Evolutionary conservation across 176 grass and related monocot species (phyloP), one percentile per base, ranked within the genome.

Genomic region (Musa troglodytarum): DNA sequence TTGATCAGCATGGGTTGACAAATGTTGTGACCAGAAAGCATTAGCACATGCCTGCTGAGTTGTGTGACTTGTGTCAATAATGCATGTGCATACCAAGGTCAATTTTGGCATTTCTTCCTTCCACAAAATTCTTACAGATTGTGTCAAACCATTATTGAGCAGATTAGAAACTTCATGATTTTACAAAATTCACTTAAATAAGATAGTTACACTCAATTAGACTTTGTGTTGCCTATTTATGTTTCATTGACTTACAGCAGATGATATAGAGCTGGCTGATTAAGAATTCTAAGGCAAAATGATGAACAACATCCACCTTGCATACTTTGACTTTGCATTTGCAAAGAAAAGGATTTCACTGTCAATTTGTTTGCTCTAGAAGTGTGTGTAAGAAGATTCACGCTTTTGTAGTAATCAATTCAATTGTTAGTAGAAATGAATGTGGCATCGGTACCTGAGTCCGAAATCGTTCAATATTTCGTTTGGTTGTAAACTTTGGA

Each of bases 401-500:
- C n/a, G 6, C 1, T 21, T 61, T n/a, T 61, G 57, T 61, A n/a
- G 34, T 43, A 43, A 43, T 43, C 34, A 43, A 6, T 4, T 43
- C 4, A 43, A 43, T 43, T 43, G 34, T 4, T 43, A 6, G 34
- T 6, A 43, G 34, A 43, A 43, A 43, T 43, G 34, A 43, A 43
- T 43, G 34, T 43, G 34, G 34, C 34, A 61, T 17, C 58, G 54
- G 74, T 87, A 98, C 94, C 90, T 98, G 94, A 13, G 80, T 52
- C 23, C 84, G 82, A 82, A 99, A 99, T 21, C 84, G 82, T 19
- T 87, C 69, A 71, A 98, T 89, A 81, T 98, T 98, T 29, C 58
- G 65, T 21, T 87, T 84, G 52, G 94, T 98, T 49, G 90, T 98
- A 73, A 93, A 71, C 80, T 85, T 98, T 4, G 94, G 94, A 84